Conservation (phyloP, 2,329 filamentous ascomycete species). For the Phaeosphaeria sp. region DNA sequence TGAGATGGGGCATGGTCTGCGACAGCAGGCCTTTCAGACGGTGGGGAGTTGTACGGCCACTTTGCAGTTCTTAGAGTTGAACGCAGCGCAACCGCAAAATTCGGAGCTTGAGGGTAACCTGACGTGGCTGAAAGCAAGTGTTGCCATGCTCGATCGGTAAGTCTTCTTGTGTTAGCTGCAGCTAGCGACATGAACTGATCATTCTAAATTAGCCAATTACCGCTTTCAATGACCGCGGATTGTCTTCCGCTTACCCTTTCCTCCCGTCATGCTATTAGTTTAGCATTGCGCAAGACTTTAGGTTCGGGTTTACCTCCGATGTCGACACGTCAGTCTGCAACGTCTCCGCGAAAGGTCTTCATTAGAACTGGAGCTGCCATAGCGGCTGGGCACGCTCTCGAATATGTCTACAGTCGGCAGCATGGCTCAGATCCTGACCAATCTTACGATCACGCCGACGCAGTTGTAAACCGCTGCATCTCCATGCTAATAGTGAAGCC, state of each 20-base stretch:
- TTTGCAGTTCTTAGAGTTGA: conserved; percentile 6
- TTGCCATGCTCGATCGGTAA: conserved; percentile 18
- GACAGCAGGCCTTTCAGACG: conserved; percentile 11
- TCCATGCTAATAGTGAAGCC: conserved; percentile 17
- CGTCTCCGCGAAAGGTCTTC: conserved; percentile 16
- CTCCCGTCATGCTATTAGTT: conserved; percentile 8
- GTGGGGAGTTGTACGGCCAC: conserved; percentile 7
- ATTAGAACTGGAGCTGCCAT: conserved; percentile 15
- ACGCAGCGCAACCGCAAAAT: background rate
- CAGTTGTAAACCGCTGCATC: conserved; percentile 6
- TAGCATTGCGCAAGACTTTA: background rate
- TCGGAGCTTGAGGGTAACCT: background rate
- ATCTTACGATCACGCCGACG: conserved; percentile 11
- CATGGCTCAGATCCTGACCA: background rate
- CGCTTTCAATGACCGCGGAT: conserved; percentile 4
- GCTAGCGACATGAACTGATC: background rate
- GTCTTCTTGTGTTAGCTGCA: background rate
- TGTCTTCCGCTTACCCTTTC: conserved; percentile 1
- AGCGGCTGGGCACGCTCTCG: conserved; percentile 11
- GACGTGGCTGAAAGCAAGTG: conserved; percentile 12
- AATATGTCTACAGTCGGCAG: conserved; percentile 8
- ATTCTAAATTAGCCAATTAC: conserved; percentile 1
- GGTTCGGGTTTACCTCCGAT: conserved; percentile 1
- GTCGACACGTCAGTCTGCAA: conserved; percentile 8
- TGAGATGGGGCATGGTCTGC: conserved; percentile 16